phyloP scores from a whole-genome alignment of 352 stramenopile species.

The Pseudoperonospora humuli region DNA sequence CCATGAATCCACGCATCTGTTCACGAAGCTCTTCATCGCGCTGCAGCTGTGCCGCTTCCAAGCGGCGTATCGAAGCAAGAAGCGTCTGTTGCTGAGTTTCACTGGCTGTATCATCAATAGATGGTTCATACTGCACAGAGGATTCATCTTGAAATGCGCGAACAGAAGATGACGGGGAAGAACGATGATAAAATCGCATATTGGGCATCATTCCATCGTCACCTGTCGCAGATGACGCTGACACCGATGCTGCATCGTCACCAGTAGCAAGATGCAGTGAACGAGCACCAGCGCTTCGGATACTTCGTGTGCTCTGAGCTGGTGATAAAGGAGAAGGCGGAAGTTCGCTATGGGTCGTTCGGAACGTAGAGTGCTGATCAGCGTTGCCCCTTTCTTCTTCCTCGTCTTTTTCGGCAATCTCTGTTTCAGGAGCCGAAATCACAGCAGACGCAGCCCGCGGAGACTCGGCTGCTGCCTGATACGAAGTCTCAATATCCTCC shows the following conservation, averaged over 20 bases:
- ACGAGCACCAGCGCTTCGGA: constrained; percentile 20
- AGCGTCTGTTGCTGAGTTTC: constrained; percentile 51
- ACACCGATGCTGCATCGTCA: constrained; percentile 34
- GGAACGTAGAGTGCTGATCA: constrained; percentile 18
- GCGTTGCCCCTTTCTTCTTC: constrained; percentile 33
- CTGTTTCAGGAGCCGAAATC: constrained; percentile 48
- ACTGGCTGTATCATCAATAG: constrained; percentile 54
- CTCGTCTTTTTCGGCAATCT: constrained; percentile 46
- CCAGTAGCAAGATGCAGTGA: constrained; percentile 26
- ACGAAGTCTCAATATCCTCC: constrained; percentile 45
- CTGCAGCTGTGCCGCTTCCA: constrained; percentile 60
- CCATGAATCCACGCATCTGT: constrained; percentile 54
- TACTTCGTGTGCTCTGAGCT: constrained; percentile 27
- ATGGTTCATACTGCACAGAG: constrained; percentile 59
- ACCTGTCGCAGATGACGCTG: constrained; percentile 37
- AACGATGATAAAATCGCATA: constrained; percentile 58
- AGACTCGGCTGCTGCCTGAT: constrained; percentile 59
- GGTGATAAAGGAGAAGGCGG: constrained; percentile 28
- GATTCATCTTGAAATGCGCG: constrained; percentile 72
- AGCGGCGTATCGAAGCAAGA: constrained; percentile 51
- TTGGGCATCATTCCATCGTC: constrained; percentile 43
- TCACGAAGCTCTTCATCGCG: constrained; percentile 68
- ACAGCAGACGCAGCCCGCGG: constrained; percentile 34
- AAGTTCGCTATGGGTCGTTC: constrained; percentile 9
- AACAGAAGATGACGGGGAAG: constrained; percentile 72